Conservation (phyloP, 495 filamentous ascomycete genomes). For the Neurospora tetraspora region DNA sequence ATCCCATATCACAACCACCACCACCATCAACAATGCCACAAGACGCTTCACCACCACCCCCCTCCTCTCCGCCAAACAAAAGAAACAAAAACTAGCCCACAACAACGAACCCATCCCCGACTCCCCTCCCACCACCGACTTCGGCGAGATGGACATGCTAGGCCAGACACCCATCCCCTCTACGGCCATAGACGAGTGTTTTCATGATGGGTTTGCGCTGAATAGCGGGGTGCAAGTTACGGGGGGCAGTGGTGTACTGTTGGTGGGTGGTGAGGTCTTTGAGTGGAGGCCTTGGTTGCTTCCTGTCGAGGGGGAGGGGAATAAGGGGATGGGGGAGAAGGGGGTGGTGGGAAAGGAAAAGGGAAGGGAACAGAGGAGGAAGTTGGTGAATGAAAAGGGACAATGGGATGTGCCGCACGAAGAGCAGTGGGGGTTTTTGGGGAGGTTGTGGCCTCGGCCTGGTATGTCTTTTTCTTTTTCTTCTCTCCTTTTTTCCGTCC, state of each 20-base stretch:
- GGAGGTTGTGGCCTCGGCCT: slow-evolving; percentile 79
- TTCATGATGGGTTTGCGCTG: slow-evolving; percentile 67
- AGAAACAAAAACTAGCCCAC: slow-evolving; percentile 1
- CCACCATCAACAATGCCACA: neutral
- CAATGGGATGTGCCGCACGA: slow-evolving; percentile 60
- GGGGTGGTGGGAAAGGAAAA: neutral
- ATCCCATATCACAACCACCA: neutral
- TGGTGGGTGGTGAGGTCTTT: slow-evolving; percentile 82
- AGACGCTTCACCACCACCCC: neutral
- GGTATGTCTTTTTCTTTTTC: slow-evolving; percentile 44
- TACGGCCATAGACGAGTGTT: slow-evolving; percentile 72
- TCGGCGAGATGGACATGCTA: slow-evolving; percentile 66
- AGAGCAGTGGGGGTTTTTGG: slow-evolving; percentile 68
- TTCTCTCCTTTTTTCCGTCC: neutral
- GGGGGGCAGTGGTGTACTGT: slow-evolving; percentile 56
- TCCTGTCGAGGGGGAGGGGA: too few species aligned
- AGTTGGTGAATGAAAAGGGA: slow-evolving; percentile 62
- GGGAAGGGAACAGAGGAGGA: slow-evolving; percentile 10
- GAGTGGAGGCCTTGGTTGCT: slow-evolving; percentile 64
- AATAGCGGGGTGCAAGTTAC: slow-evolving; percentile 63
- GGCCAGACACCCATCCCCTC: slow-evolving; percentile 64
- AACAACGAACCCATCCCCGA: slow-evolving; percentile 15
- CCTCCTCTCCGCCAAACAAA: neutral
- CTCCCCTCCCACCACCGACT: slow-evolving; percentile 51
- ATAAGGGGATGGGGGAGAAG: neutral